Evolutionary conservation across 768 basidiomycete genomes (phyloP).

Genomic region (Cystofilobasidium ferigula): DNA sequence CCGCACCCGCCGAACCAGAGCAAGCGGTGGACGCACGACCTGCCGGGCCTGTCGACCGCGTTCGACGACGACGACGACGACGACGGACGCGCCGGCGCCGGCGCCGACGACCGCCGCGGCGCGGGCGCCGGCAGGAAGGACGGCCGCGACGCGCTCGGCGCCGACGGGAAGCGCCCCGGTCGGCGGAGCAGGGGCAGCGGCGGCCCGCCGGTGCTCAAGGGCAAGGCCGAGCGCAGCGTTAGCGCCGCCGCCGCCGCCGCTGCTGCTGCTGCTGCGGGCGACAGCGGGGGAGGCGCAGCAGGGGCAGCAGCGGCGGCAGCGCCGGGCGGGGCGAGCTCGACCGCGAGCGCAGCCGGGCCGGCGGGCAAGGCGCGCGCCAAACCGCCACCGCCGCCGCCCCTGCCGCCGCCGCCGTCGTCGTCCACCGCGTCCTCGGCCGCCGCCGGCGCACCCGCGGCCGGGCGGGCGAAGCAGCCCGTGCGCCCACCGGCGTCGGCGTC

Average conservation of each 20-base stretch:
- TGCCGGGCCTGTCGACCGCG: conserved; percentile 12
- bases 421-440: no score
- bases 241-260: not conserved
- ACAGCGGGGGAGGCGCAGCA: not conserved
- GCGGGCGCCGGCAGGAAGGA: no score
- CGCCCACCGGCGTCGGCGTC: conserved; percentile 61
- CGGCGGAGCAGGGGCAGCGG: not conserved
- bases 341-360: no score
- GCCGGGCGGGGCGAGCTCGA: not conserved
- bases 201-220: not conserved
- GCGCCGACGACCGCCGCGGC: no score
- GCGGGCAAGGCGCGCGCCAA: no score
- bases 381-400: no score
- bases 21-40: conserved; percentile 26
- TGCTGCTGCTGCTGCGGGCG: not conserved
- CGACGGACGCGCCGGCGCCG: not conserved
- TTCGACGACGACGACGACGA: not conserved
- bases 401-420: no score
- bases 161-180: not conserved
- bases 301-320: not conserved
- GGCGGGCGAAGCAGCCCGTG: not conserved
- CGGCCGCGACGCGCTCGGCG: no score
- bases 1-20: conserved; percentile 18
- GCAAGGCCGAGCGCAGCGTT: not conserved
- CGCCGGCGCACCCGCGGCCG: not conserved